These are phyloP conservation scores for Candida ovalis DNA, from an alignment of 805 yeast species.

Conservation along the genomic window DNA sequence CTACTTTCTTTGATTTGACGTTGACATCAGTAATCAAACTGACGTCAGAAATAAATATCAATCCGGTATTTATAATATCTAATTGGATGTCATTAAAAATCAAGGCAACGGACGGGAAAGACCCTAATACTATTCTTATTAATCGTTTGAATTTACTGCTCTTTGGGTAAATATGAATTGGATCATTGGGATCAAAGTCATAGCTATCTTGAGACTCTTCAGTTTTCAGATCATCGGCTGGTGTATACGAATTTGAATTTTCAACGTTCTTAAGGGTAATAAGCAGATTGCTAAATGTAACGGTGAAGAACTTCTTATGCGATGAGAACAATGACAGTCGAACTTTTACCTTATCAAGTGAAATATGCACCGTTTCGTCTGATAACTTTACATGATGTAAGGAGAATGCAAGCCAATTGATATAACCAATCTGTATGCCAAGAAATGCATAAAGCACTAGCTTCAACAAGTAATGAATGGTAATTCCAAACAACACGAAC, in stretches of 20 bases:
- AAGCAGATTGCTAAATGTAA: conserved; percentile 7
- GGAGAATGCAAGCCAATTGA: conserved; percentile 27
- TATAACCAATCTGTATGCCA: conserved; percentile 26
- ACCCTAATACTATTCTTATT: conserved; percentile 10
- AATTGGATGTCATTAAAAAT: conserved; percentile 13
- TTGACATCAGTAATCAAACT: conserved; percentile 5
- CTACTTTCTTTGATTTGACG: conserved; percentile 3
- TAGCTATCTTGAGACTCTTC: not conserved
- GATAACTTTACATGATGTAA: conserved; percentile 14
- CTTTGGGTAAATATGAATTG: conserved; percentile 17
- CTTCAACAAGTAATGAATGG: not conserved
- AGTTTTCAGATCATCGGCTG: not conserved
- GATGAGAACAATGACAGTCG: conserved; percentile 11
- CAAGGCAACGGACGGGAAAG: conserved; percentile 22
- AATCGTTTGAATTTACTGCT: conserved; percentile 10
- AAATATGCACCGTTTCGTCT: conserved; percentile 5
- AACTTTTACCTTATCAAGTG: conserved; percentile 7
- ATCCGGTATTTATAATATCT: not conserved
- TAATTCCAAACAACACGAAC: not conserved
- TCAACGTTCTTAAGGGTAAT: not conserved
- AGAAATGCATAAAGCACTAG: conserved; percentile 2
- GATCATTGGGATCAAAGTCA: conserved; percentile 14
- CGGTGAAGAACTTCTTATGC: conserved; percentile 11
- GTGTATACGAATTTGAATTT: not conserved
- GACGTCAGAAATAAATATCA: not conserved